Percentiles rank a stretch among this genome's conserved stretches.
Conservation (phyloP, 2,329 filamentous ascomycete species). For the Aspergillus sp. region DNA sequence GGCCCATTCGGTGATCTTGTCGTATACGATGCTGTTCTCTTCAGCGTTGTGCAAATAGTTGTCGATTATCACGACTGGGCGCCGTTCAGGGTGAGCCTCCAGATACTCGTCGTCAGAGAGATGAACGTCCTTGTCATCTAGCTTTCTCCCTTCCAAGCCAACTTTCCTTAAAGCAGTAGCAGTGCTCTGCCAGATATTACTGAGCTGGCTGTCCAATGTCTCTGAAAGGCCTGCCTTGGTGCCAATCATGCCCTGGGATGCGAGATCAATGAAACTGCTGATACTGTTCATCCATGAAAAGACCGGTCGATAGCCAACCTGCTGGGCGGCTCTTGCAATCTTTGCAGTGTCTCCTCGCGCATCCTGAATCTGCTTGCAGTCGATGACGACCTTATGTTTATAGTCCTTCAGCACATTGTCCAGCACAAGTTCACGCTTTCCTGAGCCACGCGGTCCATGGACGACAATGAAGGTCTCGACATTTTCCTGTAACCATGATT, state of each 20-base stretch:
- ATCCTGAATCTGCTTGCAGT: constrained; percentile 90
- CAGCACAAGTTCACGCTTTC: constrained; percentile 80
- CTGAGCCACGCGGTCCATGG: constrained; percentile 84
- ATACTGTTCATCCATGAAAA: constrained; percentile 97
- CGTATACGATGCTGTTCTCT: constrained; percentile 59
- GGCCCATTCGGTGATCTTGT: constrained; percentile 84
- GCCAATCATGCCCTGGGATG: constrained; percentile 86
- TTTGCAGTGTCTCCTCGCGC: constrained; percentile 80
- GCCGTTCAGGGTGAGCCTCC: constrained; percentile 76
- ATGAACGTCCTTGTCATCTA: constrained; percentile 64
- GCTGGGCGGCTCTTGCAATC: constrained; percentile 69
- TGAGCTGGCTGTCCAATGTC: constrained; percentile 79
- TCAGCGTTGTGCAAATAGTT: constrained; percentile 81
- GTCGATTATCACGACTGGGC: constrained; percentile 81
- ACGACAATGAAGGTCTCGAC: constrained; percentile 89
- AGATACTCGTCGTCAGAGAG: constrained; percentile 80
- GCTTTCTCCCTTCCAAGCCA: constrained; percentile 62
- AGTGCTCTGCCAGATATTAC: constrained; percentile 83
- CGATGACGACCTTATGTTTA: constrained; percentile 73
- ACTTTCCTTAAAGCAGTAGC: constrained; percentile 71
- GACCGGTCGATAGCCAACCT: constrained; percentile 85
- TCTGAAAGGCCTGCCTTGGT: constrained; percentile 93
- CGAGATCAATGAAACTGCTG: constrained; percentile 84
- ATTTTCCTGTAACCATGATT: constrained; percentile 79
- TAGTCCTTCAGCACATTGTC: constrained; percentile 73